Evolutionary conservation across 2,329 filamentous ascomycete species (phyloP).

Genomic region (Clonostachys rosea): DNA sequence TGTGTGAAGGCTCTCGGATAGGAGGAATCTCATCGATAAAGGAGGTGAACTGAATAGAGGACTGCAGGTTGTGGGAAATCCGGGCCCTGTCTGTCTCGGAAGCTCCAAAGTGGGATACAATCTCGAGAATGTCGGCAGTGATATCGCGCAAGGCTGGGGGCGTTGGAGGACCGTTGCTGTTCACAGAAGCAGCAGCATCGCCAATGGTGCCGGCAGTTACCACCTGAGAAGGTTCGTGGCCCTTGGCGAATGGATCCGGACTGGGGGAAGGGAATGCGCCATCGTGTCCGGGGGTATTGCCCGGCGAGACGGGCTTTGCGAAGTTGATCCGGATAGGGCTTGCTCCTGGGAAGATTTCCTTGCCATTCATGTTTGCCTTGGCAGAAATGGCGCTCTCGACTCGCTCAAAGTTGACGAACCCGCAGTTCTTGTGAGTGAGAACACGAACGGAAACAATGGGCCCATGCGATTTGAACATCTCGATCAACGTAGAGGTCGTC

Average conservation of each 20-base stretch:
- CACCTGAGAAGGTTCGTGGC: slow-evolving; percentile 31
- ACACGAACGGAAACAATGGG: slow-evolving; percentile 88
- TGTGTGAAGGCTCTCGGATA: slow-evolving; percentile 82
- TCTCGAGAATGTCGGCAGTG: slow-evolving; percentile 76
- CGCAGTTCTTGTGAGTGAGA: slow-evolving; percentile 97
- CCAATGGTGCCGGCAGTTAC: slow-evolving; percentile 19
- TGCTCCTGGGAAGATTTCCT: slow-evolving; percentile 96
- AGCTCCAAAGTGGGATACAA: slow-evolving; percentile 85
- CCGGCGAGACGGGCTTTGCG: slow-evolving; percentile 88
- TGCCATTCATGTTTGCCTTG: slow-evolving; percentile 84
- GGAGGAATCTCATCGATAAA: slow-evolving; percentile 85
- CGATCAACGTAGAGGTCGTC: slow-evolving; percentile 87
- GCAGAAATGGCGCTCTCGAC: slow-evolving; percentile 88
- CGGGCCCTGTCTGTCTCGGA: slow-evolving; percentile 70
- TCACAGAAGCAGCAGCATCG: slow-evolving; percentile 25
- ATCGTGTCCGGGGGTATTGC: slow-evolving; percentile 83
- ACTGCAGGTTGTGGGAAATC: slow-evolving; percentile 70
- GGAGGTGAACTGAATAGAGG: slow-evolving; percentile 67
- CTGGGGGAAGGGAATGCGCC: slow-evolving; percentile 87
- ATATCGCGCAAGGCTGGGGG: slow-evolving; percentile 74
- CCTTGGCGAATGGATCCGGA: slow-evolving; percentile 73
- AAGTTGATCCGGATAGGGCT: slow-evolving; percentile 95
- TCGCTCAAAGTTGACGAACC: slow-evolving; percentile 95
- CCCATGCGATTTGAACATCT: slow-evolving; percentile 93
- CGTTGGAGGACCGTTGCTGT: slow-evolving; percentile 46